Evolutionary conservation across 805 yeast genomes (phyloP).

Genomic region (Wickerhamomyces tratensis): DNA sequence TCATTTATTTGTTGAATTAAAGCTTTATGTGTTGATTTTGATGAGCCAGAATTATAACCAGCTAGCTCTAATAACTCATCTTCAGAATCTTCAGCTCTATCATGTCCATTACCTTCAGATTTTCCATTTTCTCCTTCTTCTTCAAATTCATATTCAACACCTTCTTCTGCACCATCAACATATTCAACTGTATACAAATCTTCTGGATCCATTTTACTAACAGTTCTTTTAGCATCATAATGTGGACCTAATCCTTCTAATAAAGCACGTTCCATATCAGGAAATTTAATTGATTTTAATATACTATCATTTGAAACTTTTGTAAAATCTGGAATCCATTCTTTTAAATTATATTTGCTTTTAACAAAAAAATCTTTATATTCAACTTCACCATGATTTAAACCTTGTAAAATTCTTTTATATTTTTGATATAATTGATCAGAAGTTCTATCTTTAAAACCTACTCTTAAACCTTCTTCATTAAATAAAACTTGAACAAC

Average conservation of each 20-base stretch:
- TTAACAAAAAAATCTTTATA: constrained; percentile 10
- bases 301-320: constrained; percentile 4
- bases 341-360: constrained; percentile 11
- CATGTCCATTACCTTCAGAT: not conserved
- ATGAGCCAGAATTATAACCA: constrained; percentile 4
- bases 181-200: no score
- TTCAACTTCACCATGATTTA: constrained; percentile 16
- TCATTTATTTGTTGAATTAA: no score
- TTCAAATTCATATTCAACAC: not conserved
- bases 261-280: constrained; percentile 9
- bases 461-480: constrained; percentile 11
- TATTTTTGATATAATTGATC: constrained; percentile 20
- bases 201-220: no score
- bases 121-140: not conserved
- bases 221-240: constrained; percentile 3
- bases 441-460: constrained; percentile 16
- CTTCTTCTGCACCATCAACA: no score
- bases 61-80: constrained; percentile 12
- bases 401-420: constrained; percentile 16
- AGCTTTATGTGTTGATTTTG: not conserved
- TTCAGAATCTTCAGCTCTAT: not conserved
- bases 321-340: constrained; percentile 16
- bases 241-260: constrained; percentile 5
- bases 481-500: constrained; percentile 14
- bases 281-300: constrained; percentile 8